Evolutionary conservation across 2,329 filamentous ascomycete species (phyloP), one percentile per base, ranked within the genome.

Genomic region (Botrytis elliptica): DNA sequence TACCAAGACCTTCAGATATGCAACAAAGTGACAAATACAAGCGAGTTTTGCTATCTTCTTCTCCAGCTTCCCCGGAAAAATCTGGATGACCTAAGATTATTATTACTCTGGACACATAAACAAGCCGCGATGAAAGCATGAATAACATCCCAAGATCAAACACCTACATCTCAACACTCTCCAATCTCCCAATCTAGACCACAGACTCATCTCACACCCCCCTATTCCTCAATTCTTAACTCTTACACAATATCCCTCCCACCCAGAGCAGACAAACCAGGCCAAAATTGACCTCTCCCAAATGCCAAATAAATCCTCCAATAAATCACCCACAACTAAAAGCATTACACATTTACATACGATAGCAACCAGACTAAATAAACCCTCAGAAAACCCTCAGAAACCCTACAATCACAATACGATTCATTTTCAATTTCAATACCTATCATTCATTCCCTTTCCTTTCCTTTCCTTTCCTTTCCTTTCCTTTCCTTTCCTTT

Each of bases 1-100:
- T 57, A 57, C 52, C 52, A 57, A 57, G 52, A 57, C n/a, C 52
- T 57, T 57, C 14, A 57, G 52, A 57, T 57, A 57, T 57, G 52
- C 52, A 57, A 57, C 52, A 57, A 57, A 33, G 52, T 57, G 52
- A 57, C n/a, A 33, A 57, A 57, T 18, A 18, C 25, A 55, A 29
- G 52, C 52, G 12, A 55, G 52, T 55, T 29, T 7, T 57, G n/a
- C n/a, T 9, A 16, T 57, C n/a, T 57, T 29, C 25, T 14, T 55
- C 52, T 57, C n/a, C n/a, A 29, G n/a, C 52, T 29, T 29, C 52
- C n/a, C 52, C n/a, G n/a, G 52, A 57, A 57, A 57, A 57, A 9
- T 6, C 16, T 57, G 3, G n/a, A 57, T 55, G 14, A n/a, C 25
- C 49, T 55, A n/a, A 55, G 46, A 9, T 49, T 22, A 25, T 49